phyloP scores from a whole-genome alignment of 2,329 filamentous ascomycete genomes.

The Aspergillus intermedius region DNA sequence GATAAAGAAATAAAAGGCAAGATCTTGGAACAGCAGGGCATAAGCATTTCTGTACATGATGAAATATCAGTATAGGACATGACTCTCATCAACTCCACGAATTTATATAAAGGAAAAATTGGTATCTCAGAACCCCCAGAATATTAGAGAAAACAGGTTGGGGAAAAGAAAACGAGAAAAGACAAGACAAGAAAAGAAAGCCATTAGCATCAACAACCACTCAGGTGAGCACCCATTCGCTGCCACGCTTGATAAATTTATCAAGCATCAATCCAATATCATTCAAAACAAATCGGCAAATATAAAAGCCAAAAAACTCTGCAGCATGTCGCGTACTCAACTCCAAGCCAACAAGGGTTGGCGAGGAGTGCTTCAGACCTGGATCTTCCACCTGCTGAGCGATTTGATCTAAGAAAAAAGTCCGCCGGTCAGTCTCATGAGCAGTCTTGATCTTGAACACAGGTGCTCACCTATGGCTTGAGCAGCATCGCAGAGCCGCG shows the following conservation, averaged over 20 bases:
- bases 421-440: slow-evolving; percentile 1
- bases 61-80: slow-evolving; percentile 4
- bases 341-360: slow-evolving; percentile 91
- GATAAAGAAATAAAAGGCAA: neutral
- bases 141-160: neutral
- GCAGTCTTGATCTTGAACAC: neutral
- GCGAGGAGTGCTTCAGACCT: slow-evolving; percentile 81
- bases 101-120: neutral
- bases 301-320: slow-evolving; percentile 95
- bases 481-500: slow-evolving; percentile 83
- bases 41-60: slow-evolving; percentile 5
- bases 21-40: neutral
- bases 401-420: slow-evolving; percentile 68
- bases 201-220: neutral
- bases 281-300: slow-evolving; percentile 87
- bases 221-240: slow-evolving; percentile 75
- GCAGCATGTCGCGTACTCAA: slow-evolving; percentile 87
- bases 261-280: slow-evolving; percentile 82
- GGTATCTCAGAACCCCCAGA: neutral
- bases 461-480: slow-evolving; percentile 71
- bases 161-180: neutral
- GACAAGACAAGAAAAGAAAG: neutral
- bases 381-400: slow-evolving; percentile 94
- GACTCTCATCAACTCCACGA: neutral
- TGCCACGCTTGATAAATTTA: slow-evolving; percentile 94